Evolutionary conservation across 352 stramenopile species (phyloP), one percentile per base, ranked within the genome.

Genomic region (Globisporangium polare): DNA sequence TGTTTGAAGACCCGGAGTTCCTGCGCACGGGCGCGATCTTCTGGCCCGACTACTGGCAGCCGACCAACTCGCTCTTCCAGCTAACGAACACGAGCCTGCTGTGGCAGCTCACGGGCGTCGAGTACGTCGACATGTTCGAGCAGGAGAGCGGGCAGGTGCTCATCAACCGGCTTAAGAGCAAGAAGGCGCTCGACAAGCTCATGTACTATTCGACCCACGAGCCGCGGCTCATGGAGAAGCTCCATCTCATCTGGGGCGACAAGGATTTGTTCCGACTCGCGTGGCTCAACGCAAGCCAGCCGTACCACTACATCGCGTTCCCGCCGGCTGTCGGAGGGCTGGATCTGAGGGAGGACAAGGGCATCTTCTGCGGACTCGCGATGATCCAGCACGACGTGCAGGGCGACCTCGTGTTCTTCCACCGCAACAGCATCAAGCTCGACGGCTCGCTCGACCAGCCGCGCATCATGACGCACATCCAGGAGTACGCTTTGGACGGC

Each of bases 301-400:
- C 85, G 12, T 95, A 88, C 61, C 82, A 95, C 66, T 88, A 87
- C 47, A 88, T 93, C 31, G 63, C 70, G 53, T 88, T 80, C 53
- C 86, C 84, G 18, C 81, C 84, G 7, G 84, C 80, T 13, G 76
- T 91, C 7, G 86, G 79, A n/a, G 84, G 84, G n/a, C 57, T 93
- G 35, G 74, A 92, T 41, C 49, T 88, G 49, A 74, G 68, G 18
- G 70, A 77, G 45, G 77, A 89, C 58, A 88, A 89, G 57, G 74
- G 80, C 47, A 75, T 93, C 15, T 95, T 93, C 58, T 95, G 86
- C 47, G 86, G 84, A 1, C 69, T 94, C 13, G 78, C 84, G 1
- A 95, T 95, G 83, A 85, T 95, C 54, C 86, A 95, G 71, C 82
- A 95, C 65, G 86, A 95, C 56, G 73, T 90, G 4, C 76, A 92